Conservation (phyloP, 2,329 filamentous ascomycete species). For the Phialemonium atrogriseum region DNA sequence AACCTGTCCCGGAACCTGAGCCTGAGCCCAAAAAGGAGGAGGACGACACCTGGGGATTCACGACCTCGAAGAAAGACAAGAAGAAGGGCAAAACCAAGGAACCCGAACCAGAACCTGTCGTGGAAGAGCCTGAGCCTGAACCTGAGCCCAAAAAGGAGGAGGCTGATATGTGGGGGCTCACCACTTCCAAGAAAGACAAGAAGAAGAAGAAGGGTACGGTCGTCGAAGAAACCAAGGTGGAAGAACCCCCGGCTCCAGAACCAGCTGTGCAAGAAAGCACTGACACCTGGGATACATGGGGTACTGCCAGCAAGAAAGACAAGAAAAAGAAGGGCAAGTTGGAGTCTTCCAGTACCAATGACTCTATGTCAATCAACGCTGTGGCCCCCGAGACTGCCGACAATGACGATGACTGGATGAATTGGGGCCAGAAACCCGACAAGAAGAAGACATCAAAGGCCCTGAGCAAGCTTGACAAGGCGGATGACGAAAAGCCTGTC, state of each 20-base stretch:
- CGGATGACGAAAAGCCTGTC: conserved; percentile 17
- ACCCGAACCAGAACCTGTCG: conserved; percentile 8
- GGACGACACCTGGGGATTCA: conserved; percentile 16
- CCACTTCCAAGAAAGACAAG: no score
- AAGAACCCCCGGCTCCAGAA: conserved; percentile 13
- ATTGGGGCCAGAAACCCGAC: conserved; percentile 26
- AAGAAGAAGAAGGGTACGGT: conserved; percentile 18
- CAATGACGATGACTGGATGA: conserved; percentile 13
- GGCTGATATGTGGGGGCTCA: conserved; percentile 15
- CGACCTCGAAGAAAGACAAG: conserved; percentile 19
- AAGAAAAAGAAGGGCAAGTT: conserved; percentile 22
- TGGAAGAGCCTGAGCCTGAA: conserved; percentile 10
- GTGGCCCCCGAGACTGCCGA: no score
- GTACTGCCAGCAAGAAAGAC: conserved; percentile 13
- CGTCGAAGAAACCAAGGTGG: conserved; percentile 11
- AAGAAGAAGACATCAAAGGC: conserved; percentile 37
- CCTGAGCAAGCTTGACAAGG: conserved; percentile 26
- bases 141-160: conserved; percentile 11
- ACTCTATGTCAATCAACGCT: no score
- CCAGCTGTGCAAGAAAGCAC: conserved; percentile 14
- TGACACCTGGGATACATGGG: conserved; percentile 6
- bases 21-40: conserved; percentile 22
- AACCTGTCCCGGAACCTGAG: conserved; percentile 19
- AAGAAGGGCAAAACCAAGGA: conserved; percentile 10
- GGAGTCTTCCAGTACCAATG: conserved; percentile 25